Percentiles rank a stretch among this genome's conserved stretches.
Evolutionary conservation across 345 rosid genomes (phyloP).

Genomic region (Lepidium africanum): DNA sequence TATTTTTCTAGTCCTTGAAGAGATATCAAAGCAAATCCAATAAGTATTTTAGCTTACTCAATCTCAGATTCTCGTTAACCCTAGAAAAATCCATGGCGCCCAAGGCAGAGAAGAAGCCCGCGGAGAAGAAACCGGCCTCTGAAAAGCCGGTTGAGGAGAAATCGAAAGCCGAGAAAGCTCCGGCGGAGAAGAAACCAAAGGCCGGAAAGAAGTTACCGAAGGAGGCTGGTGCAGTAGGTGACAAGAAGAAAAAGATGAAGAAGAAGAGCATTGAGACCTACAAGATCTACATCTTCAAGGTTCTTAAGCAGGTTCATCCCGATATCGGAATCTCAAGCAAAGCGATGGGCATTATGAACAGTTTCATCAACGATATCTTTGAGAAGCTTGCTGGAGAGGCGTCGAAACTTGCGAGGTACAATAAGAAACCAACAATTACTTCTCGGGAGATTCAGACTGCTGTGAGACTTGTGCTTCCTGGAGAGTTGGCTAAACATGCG

Average conservation of each 20-base stretch:
- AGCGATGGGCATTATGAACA: constrained; percentile 82
- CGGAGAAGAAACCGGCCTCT: constrained; percentile 58
- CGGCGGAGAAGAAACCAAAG: constrained; percentile 86
- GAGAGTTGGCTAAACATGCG: constrained; percentile 75
- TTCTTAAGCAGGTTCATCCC: constrained; percentile 51
- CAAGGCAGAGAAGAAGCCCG: constrained; percentile 70
- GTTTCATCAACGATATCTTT: constrained; percentile 67
- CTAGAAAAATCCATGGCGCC: constrained; percentile 24
- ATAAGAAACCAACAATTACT: constrained; percentile 77
- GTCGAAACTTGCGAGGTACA: constrained; percentile 73
- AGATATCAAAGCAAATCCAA: no score
- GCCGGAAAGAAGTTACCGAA: constrained; percentile 84
- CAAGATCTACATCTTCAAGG: constrained; percentile 86
- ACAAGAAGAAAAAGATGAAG: constrained; percentile 64
- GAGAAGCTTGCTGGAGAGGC: constrained; percentile 69
- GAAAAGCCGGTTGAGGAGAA: constrained; percentile 67
- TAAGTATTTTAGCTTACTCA: not conserved
- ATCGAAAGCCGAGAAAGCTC: constrained; percentile 65
- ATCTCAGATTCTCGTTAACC: not conserved
- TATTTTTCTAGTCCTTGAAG: not conserved
- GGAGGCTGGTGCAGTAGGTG: constrained; percentile 46
- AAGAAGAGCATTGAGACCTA: constrained; percentile 77
- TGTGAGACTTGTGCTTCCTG: constrained; percentile 66
- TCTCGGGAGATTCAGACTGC: constrained; percentile 86
- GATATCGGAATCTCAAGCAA: constrained; percentile 61